Evolutionary conservation across 495 filamentous ascomycete genomes (phyloP).

Genomic region (Xylaria scruposa): DNA sequence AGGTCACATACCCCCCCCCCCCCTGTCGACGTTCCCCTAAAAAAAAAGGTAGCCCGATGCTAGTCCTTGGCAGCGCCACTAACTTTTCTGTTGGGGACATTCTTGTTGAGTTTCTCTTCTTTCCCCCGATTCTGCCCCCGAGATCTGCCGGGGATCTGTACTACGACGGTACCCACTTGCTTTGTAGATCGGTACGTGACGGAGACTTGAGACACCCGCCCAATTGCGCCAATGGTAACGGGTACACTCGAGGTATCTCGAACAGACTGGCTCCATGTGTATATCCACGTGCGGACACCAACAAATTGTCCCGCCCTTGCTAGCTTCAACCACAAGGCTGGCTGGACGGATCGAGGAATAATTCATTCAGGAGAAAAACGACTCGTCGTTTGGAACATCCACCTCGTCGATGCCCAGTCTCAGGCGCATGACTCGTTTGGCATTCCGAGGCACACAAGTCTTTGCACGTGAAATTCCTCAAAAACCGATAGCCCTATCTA

Average conservation of each 20-base stretch:
- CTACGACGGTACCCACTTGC: background rate
- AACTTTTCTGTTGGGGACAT: constrained; percentile 27
- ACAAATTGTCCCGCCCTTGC: background rate
- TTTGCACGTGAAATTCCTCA: constrained; percentile 7
- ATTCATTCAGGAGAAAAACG: constrained; percentile 4
- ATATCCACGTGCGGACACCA: constrained; percentile 11
- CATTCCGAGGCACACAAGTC: background rate
- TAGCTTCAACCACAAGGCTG: constrained; percentile 3
- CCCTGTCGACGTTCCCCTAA: background rate
- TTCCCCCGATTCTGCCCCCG: background rate
- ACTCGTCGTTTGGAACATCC: no score
- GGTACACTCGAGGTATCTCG: background rate
- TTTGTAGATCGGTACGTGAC: background rate
- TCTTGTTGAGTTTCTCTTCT: constrained; percentile 19
- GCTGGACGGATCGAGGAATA: background rate
- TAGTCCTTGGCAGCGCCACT: constrained; percentile 15
- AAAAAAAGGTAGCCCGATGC: background rate
- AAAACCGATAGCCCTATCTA: background rate
- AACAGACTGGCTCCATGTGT: background rate
- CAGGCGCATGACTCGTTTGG: background rate
- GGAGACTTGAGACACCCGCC: background rate
- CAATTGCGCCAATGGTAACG: background rate
- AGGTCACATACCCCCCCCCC: background rate
- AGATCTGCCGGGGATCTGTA: constrained; percentile 11
- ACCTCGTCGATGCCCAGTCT: background rate